Evolutionary conservation across 1,284 basidiomycete species (phyloP).

Genomic region (Sporisorium sorghi): DNA sequence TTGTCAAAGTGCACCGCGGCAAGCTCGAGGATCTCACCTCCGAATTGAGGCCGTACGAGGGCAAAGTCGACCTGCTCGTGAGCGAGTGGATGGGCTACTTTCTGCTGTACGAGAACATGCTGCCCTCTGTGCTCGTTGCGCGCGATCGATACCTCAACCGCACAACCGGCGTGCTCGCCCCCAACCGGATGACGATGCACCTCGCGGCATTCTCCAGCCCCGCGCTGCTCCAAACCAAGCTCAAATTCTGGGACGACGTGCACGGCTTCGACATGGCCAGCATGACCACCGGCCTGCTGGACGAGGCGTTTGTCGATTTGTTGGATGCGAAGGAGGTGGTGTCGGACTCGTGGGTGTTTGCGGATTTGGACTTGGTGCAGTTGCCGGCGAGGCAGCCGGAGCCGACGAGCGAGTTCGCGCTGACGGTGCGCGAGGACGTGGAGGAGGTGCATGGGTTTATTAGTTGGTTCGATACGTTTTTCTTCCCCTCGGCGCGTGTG

Average conservation of each 20-base stretch:
- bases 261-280: conserved; percentile 75
- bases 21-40: conserved; percentile 86
- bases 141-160: conserved; percentile 83
- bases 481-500: conserved; percentile 40
- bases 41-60: conserved; percentile 75
- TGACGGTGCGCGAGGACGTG: conserved; percentile 19
- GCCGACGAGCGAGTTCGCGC: conserved; percentile 50
- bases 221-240: conserved; percentile 81
- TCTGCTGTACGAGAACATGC: conserved; percentile 91
- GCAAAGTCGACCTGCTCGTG: conserved; percentile 88
- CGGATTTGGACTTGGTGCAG: conserved; percentile 59
- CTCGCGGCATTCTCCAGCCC: conserved; percentile 82
- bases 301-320: conserved; percentile 65
- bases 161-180: conserved; percentile 82
- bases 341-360: conserved; percentile 45
- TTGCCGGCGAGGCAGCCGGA: conserved; percentile 68
- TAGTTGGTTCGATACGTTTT: conserved; percentile 69
- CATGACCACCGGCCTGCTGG: conserved; percentile 62
- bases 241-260: conserved; percentile 89
- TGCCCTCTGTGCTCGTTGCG: conserved; percentile 90
- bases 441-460: conserved; percentile 60
- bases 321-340: conserved; percentile 55
- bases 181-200: conserved; percentile 88
- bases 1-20: conserved; percentile 83
- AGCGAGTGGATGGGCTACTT: conserved; percentile 90